Conservation (phyloP, 2,329 filamentous ascomycete genomes). For the Monosporascus sp. region DNA sequence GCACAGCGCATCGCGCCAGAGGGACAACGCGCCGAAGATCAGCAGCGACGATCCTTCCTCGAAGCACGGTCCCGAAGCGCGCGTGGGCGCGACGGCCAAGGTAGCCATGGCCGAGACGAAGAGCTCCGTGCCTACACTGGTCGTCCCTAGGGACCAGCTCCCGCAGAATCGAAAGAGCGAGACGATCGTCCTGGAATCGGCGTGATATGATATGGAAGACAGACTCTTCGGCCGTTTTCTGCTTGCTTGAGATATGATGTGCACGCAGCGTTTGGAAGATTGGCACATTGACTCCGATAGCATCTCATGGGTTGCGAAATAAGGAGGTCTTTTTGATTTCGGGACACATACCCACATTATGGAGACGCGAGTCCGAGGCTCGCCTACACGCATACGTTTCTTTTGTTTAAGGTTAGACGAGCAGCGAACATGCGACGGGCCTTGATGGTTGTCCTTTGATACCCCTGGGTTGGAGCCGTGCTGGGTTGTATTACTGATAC, state of each 20-base stretch:
- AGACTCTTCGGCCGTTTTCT: no score
- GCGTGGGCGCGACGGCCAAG: slow-evolving; percentile 9
- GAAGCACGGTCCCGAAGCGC: no score
- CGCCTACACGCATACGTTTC: not conserved
- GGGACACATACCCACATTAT: not conserved
- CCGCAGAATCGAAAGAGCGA: slow-evolving; percentile 46
- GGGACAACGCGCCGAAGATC: not conserved
- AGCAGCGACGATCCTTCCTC: not conserved
- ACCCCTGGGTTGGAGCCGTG: not conserved
- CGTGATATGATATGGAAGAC: slow-evolving; percentile 15
- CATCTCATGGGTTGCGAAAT: not conserved
- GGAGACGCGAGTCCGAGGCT: not conserved
- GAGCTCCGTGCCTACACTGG: slow-evolving; percentile 40
- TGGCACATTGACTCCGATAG: not conserved
- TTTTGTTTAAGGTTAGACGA: slow-evolving; percentile 5
- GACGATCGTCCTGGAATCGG: slow-evolving; percentile 45
- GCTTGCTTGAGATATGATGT: not conserved
- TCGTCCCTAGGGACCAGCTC: slow-evolving; percentile 32
- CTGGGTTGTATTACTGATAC: not conserved
- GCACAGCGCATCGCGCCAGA: slow-evolving; percentile 21
- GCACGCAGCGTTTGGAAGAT: slow-evolving; percentile 1
- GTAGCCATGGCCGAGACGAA: slow-evolving; percentile 31
- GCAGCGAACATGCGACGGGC: slow-evolving; percentile 4
- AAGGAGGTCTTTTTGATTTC: not conserved
- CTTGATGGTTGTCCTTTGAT: slow-evolving; percentile 14